Conservation (phyloP, 1,284 basidiomycete species). For the Flammula alnicola region DNA sequence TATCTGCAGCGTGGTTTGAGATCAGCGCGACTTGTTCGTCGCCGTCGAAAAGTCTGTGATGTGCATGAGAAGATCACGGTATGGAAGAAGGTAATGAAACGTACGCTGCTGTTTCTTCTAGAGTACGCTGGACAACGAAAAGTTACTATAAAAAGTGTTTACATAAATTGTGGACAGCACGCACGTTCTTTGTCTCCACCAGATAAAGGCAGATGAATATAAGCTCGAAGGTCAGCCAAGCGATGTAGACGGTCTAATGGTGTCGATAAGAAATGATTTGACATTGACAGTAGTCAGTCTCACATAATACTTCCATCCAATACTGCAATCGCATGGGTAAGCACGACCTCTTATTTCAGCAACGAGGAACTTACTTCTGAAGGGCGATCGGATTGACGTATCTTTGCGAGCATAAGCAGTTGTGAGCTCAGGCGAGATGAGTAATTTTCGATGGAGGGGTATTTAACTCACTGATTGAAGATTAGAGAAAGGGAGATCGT, state of each 20-base stretch:
- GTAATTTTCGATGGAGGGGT: too few relatives aligned
- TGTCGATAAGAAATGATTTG: background rate
- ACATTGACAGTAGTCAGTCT: background rate
- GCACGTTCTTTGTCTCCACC: slow-evolving; percentile 47
- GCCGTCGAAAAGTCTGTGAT: slow-evolving; percentile 20
- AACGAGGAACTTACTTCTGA: slow-evolving; percentile 21
- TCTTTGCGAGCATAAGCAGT: slow-evolving; percentile 8
- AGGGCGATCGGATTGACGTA: slow-evolving; percentile 26
- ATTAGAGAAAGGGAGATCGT: slow-evolving; percentile 28
- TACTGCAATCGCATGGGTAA: slow-evolving; percentile 4
- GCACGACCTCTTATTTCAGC: background rate
- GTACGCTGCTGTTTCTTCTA: slow-evolving; percentile 24
- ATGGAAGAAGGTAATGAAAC: background rate
- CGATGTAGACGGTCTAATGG: slow-evolving; percentile 21
- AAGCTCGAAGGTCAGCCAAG: slow-evolving; percentile 24
- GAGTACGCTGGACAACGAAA: slow-evolving; percentile 13
- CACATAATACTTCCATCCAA: slow-evolving; percentile 28
- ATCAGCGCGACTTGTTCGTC: slow-evolving; percentile 22
- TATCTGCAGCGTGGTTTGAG: slow-evolving; percentile 10
- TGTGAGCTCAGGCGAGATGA: too few relatives aligned
- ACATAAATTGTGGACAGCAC: slow-evolving; percentile 8
- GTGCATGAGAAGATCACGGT: background rate
- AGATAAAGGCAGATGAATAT: slow-evolving; percentile 29
- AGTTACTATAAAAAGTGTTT: background rate
- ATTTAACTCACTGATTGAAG: slow-evolving; percentile 39